These are phyloP conservation scores for Cichorium intybus DNA, from an alignment of 140 eudicot genomes.

Conservation along the genomic window DNA sequence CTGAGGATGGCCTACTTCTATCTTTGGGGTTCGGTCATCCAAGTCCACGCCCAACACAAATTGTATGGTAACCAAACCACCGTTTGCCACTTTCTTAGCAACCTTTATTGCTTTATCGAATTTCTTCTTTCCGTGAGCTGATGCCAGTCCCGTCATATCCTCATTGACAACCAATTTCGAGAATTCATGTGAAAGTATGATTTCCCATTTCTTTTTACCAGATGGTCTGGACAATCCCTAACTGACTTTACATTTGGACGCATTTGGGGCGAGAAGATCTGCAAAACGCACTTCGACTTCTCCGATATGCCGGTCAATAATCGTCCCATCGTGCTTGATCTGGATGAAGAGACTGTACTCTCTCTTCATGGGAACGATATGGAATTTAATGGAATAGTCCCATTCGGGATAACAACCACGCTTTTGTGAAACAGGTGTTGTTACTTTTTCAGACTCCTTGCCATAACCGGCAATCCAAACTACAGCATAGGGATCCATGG, in stretches of 20 bases:
- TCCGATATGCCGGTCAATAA: slow-evolving; percentile 15
- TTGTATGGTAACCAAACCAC: no score
- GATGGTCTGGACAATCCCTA: neutral
- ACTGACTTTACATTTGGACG: neutral
- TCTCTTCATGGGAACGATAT: neutral
- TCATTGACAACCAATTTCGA: neutral
- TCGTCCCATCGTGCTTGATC: slow-evolving; percentile 9
- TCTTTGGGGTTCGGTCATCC: no score
- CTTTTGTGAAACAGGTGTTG: neutral
- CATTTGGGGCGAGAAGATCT: slow-evolving; percentile 5
- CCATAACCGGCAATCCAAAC: neutral
- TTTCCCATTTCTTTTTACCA: neutral
- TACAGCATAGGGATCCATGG: slow-evolving; percentile 5
- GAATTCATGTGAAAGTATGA: neutral
- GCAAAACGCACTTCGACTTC: neutral
- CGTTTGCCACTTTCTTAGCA: neutral
- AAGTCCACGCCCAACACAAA: no score
- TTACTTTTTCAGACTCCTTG: neutral
- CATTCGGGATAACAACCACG: slow-evolving; percentile 8
- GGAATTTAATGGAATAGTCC: neutral
- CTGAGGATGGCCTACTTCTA: no score
- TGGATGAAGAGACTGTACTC: neutral
- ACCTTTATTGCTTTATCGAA: neutral
- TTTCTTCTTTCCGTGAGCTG: neutral
- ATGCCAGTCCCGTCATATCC: no score